phyloP scores from a whole-genome alignment of 768 basidiomycete species.

The Pseudohyphozyma bogoriensis region DNA sequence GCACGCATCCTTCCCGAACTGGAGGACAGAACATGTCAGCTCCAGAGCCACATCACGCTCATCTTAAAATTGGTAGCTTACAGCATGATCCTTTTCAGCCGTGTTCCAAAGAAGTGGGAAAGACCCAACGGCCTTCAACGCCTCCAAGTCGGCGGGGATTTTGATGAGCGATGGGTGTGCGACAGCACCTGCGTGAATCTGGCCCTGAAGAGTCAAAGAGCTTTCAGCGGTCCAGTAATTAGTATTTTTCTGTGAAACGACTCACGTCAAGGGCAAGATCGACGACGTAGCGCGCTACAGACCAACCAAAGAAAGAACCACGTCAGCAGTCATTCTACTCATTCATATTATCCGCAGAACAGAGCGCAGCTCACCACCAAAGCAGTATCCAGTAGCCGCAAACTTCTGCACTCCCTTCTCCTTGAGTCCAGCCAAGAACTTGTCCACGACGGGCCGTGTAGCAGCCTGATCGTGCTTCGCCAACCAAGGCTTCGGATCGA shows the following conservation, averaged over 20 bases:
- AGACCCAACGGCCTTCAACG: constrained; percentile 33
- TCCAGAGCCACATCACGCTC: no score
- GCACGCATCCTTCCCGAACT: constrained; percentile 47
- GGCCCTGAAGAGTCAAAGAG: no score
- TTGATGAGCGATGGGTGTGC: constrained; percentile 57
- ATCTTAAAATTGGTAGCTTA: not conserved
- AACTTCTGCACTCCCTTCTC: constrained; percentile 51
- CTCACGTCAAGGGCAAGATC: constrained; percentile 48
- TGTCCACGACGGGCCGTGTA: constrained; percentile 49
- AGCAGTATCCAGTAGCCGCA: constrained; percentile 57
- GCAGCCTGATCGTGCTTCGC: constrained; percentile 38
- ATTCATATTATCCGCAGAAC: no score
- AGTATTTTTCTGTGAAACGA: no score
- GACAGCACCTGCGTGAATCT: constrained; percentile 46
- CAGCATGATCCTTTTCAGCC: constrained; percentile 34
- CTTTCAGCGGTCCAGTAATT: no score
- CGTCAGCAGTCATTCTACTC: no score
- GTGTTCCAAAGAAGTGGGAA: constrained; percentile 60
- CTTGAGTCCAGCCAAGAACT: constrained; percentile 51
- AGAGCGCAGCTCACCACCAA: no score
- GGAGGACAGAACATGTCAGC: constrained; percentile 36
- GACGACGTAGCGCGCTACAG: constrained; percentile 55
- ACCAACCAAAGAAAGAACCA: no score
- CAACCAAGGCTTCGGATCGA: constrained; percentile 45
- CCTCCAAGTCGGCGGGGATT: constrained; percentile 55